Conservation (phyloP, 1,284 basidiomycete genomes). For the Melampsora larici-populina region DNA sequence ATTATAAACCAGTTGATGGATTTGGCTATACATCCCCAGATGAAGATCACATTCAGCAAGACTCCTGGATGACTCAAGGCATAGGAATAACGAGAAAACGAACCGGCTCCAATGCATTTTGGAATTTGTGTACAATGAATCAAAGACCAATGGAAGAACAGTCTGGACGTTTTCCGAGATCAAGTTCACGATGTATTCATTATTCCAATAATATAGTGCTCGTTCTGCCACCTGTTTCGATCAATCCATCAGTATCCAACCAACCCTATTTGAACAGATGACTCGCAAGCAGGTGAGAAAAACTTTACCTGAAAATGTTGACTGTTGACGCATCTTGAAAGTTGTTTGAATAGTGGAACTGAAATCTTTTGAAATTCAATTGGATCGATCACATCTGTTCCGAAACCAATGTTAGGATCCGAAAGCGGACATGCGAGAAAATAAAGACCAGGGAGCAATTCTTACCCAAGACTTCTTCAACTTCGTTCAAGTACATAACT, state of each 20-base stretch:
- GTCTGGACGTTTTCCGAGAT: conserved; percentile 92
- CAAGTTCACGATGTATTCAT: conserved; percentile 98
- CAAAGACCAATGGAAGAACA: conserved; percentile 94
- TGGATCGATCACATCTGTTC: conserved; percentile 85
- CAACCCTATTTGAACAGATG: neutral
- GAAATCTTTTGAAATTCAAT: conserved; percentile 96
- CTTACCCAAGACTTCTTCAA: conserved; percentile 80
- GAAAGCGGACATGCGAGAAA: neutral
- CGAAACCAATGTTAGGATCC: neutral
- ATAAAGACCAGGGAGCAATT: neutral
- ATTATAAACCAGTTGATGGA: conserved; percentile 98
- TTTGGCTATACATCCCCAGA: conserved; percentile 65
- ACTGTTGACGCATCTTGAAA: conserved; percentile 95
- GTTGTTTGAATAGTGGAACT: conserved; percentile 86
- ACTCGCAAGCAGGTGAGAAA: conserved; percentile 1
- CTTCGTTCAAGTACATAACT: conserved; percentile 99
- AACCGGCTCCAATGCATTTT: conserved; percentile 98
- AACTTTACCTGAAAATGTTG: conserved; percentile 86
- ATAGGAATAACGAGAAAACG: conserved; percentile 52
- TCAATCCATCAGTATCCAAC: neutral
- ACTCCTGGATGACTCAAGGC: neutral
- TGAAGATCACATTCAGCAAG: conserved; percentile 23
- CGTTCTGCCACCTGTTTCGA: conserved; percentile 72
- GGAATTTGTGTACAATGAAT: conserved; percentile 94
- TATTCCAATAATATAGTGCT: conserved; percentile 94